phyloP scores from a whole-genome alignment of 495 filamentous ascomycete species.

The Bacidia rubella region DNA sequence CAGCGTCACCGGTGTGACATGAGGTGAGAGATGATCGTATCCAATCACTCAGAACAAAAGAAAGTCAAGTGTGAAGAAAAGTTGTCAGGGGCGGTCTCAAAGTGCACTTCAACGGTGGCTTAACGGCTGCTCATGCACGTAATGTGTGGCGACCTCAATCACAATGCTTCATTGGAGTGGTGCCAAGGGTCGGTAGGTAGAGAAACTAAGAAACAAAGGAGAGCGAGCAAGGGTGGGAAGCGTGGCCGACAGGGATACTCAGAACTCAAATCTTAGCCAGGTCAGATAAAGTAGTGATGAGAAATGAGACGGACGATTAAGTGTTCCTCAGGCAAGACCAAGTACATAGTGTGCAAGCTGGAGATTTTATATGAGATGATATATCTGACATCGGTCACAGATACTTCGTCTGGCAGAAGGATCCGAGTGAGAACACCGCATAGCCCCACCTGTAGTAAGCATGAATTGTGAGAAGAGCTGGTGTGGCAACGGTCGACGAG shows the following conservation, averaged over 20 bases:
- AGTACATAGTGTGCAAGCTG: background rate
- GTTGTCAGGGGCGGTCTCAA: background rate
- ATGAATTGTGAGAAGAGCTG: background rate
- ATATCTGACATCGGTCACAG: background rate
- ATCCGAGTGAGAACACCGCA: background rate
- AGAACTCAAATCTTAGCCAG: background rate
- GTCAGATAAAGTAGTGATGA: background rate
- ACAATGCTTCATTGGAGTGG: background rate
- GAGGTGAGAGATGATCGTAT: background rate
- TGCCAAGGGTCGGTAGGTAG: background rate
- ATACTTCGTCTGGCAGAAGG: background rate
- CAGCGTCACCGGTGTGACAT: background rate
- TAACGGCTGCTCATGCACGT: background rate
- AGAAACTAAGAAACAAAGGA: background rate
- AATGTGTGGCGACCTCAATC: background rate
- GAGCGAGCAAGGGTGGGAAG: background rate
- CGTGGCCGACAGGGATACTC: background rate
- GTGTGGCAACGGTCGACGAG: background rate
- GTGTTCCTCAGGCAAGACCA: background rate
- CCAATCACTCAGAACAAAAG: background rate
- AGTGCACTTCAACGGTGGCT: background rate
- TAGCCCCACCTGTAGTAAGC: background rate
- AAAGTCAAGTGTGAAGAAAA: background rate
- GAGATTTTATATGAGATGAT: too few species aligned
- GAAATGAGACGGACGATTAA: background rate